A percentile compares a stretch with the other conserved stretches of the same genome.
These are phyloP conservation scores for Kluyveromyces lactis DNA, from an alignment of 805 yeast genomes.

Conservation along the genomic window DNA sequence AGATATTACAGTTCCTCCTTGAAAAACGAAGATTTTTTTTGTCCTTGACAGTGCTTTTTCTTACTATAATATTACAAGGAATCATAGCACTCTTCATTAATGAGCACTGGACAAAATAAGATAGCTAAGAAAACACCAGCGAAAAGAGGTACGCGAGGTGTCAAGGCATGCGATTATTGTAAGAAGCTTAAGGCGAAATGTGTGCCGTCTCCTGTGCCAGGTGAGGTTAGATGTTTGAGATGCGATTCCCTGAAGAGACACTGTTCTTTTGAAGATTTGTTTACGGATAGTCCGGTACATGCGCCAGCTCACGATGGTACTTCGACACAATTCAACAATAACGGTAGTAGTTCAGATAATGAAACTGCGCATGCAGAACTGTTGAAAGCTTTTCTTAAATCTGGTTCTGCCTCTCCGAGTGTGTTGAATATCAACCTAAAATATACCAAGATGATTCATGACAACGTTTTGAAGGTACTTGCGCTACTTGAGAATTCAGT, in stretches of 20 bases:
- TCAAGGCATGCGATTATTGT: constrained; percentile 48
- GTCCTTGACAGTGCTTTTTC: too few species aligned
- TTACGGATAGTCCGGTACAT: not conserved
- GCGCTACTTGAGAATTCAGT: constrained; percentile 6
- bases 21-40: too few species aligned
- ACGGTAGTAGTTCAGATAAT: not conserved
- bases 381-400: constrained; percentile 11
- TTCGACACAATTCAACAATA: not conserved
- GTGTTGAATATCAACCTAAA: constrained; percentile 1
- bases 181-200: constrained; percentile 55
- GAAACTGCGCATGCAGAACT: constrained; percentile 9
- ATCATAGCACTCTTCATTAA: too few species aligned
- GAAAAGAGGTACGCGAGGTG: constrained; percentile 29
- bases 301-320: not conserved
- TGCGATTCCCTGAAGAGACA: constrained; percentile 44
- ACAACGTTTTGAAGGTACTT: constrained; percentile 10
- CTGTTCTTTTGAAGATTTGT: constrained; percentile 42
- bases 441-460: constrained; percentile 8
- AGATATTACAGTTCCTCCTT: too few species aligned
- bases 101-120: too few species aligned
- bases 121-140: not conserved
- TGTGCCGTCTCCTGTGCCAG: constrained; percentile 39
- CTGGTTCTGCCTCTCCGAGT: not conserved
- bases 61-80: too few species aligned
- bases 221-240: constrained; percentile 44